A percentile compares a stretch with the other conserved stretches of the same genome.
Evolutionary conservation across 75 land plant genomes (phyloP).

Genomic region (Isoetes taiwanensis): DNA sequence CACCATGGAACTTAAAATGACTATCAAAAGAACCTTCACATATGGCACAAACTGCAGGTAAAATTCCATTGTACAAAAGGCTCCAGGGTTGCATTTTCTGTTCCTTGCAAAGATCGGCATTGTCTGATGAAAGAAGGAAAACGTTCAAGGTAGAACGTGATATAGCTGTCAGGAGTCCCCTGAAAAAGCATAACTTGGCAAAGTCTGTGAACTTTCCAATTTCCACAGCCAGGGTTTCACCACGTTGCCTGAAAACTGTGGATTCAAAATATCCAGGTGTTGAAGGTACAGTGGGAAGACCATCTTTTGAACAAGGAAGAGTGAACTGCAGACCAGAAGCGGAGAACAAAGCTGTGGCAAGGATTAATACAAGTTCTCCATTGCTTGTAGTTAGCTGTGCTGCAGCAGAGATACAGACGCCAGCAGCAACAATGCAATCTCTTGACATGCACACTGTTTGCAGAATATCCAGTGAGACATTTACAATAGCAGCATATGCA

Average conservation of each 20-base stretch:
- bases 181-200: conserved; percentile 69
- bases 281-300: background rate
- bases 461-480: conserved; percentile 42
- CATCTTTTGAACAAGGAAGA: background rate
- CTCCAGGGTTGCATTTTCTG: conserved; percentile 28
- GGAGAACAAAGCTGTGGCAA: conserved; percentile 44
- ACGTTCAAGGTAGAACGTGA: conserved; percentile 51
- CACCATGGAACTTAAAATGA: conserved; percentile 91
- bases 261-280: conserved; percentile 12
- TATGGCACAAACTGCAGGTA: conserved; percentile 66
- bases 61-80: conserved; percentile 64
- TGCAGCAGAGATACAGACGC: conserved; percentile 83
- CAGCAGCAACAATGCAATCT: conserved; percentile 92
- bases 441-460: conserved; percentile 65
- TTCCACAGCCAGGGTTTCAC: conserved; percentile 31
- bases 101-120: background rate
- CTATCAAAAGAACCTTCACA: conserved; percentile 84
- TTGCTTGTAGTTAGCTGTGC: conserved; percentile 37
- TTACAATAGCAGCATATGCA: conserved; percentile 30
- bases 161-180: conserved; percentile 82
- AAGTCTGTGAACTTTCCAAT: conserved; percentile 44
- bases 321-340: conserved; percentile 9
- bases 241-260: conserved; percentile 11
- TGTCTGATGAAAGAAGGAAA: conserved; percentile 8
- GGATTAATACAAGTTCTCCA: conserved; percentile 36